Percentiles rank a stretch among this genome's conserved stretches.
Evolutionary conservation across 179 eudicot genomes (phyloP).

Genomic region (Sideroxylon spinosum): DNA sequence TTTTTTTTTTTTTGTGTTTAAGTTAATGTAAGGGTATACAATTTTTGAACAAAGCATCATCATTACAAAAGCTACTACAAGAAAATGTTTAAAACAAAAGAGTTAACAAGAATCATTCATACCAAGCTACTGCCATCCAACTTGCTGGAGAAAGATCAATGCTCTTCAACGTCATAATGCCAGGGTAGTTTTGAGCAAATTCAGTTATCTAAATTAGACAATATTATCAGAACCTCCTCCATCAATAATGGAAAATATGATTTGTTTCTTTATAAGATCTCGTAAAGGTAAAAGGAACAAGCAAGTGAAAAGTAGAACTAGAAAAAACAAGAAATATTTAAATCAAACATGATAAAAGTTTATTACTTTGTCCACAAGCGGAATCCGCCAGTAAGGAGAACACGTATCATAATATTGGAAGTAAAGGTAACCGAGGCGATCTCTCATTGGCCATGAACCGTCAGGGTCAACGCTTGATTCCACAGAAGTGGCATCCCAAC

Average conservation of each 20-base stretch:
- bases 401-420: conserved; percentile 75
- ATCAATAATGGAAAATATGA: neutral
- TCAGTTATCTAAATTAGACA: conserved; percentile 35
- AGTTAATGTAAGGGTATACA: too few species aligned
- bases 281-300: too few species aligned
- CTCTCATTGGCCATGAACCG: conserved; percentile 45
- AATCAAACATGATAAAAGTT: neutral
- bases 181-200: conserved; percentile 65
- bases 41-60: too few species aligned
- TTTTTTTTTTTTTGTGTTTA: too few species aligned
- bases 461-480: conserved; percentile 71
- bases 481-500: conserved; percentile 78
- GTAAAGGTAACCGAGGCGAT: conserved; percentile 74
- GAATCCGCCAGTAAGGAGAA: conserved; percentile 82
- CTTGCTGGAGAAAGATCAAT: conserved; percentile 97
- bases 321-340: neutral
- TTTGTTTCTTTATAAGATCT: neutral
- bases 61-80: neutral
- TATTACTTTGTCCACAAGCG: conserved; percentile 85
- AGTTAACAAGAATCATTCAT: conserved; percentile 14
- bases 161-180: conserved; percentile 72
- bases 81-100: neutral
- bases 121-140: conserved; percentile 99
- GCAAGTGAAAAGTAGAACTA: neutral
- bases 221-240: neutral